Conservation (phyloP, 768 basidiomycete species). For the Amanita inopinata region DNA sequence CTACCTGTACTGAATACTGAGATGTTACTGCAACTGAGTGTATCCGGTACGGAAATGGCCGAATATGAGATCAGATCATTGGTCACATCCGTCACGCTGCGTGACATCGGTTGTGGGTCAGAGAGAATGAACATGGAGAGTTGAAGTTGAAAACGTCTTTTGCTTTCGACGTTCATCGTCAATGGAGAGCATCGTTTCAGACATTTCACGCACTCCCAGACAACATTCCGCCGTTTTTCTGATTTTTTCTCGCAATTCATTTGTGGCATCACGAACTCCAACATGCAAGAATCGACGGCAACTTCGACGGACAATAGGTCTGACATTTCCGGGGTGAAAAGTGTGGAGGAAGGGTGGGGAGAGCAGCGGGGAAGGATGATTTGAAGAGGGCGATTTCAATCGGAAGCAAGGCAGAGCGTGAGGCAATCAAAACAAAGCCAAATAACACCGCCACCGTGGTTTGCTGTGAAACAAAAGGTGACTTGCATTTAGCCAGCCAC, state of each 20-base stretch:
- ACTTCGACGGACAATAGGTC: neutral
- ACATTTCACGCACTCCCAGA: neutral
- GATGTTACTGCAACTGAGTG: no score
- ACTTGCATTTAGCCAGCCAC: neutral
- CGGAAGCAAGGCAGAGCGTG: slow-evolving; percentile 6
- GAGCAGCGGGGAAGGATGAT: slow-evolving; percentile 2
- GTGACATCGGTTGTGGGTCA: neutral
- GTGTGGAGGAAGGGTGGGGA: neutral
- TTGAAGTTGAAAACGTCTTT: neutral
- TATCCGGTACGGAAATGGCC: neutral
- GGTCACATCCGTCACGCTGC: neutral
- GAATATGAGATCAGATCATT: neutral
- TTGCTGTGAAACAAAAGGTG: slow-evolving; percentile 10
- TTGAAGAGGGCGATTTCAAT: slow-evolving; percentile 3
- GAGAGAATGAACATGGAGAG: neutral
- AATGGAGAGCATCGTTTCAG: neutral
- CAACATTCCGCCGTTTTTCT: neutral
- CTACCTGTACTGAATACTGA: no score
- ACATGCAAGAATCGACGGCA: neutral
- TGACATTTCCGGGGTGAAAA: neutral
- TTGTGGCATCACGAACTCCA: neutral
- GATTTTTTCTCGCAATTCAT: neutral
- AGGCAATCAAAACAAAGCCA: slow-evolving; percentile 5
- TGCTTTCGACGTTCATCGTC: slow-evolving; percentile 8
- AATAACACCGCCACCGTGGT: slow-evolving; percentile 11